phyloP scores from a whole-genome alignment of 805 yeast species.

The Ogataea minuta region DNA sequence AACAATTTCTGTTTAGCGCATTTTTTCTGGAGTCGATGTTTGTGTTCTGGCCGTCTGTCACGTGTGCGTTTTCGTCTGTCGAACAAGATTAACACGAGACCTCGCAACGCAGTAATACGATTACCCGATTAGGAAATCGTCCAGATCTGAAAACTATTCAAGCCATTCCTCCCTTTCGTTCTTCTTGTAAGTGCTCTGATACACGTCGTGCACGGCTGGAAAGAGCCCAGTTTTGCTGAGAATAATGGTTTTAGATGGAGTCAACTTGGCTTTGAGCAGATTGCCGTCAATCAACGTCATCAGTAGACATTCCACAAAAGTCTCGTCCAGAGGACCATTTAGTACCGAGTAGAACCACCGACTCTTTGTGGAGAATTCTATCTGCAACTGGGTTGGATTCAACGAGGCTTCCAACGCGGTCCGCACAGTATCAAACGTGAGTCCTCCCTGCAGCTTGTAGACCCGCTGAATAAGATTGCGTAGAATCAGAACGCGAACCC shows the following conservation, averaged over 20 bases:
- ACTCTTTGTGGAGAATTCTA: conserved; percentile 12
- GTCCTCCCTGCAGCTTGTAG: conserved; percentile 12
- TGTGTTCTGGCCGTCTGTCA: conserved; percentile 1
- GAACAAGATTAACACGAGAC: background rate
- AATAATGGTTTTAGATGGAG: conserved; percentile 26
- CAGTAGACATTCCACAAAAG: conserved; percentile 48
- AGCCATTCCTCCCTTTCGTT: conserved; percentile 32
- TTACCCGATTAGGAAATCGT: conserved; percentile 1
- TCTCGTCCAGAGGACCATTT: conserved; percentile 33
- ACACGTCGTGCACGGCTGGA: conserved; percentile 26
- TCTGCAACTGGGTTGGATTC: conserved; percentile 10
- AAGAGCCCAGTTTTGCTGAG: conserved; percentile 32
- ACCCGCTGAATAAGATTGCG: conserved; percentile 39
- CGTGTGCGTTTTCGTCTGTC: conserved; percentile 1
- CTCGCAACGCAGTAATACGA: background rate
- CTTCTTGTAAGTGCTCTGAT: conserved; percentile 20
- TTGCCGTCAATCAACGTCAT: conserved; percentile 53
- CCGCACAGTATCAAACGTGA: conserved; percentile 25
- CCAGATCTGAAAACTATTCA: conserved; percentile 15
- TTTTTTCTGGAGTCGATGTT: background rate
- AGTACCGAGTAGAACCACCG: conserved; percentile 21
- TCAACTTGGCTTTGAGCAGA: conserved; percentile 50
- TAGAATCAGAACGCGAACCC: conserved; percentile 42
- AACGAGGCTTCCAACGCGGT: conserved; percentile 27
- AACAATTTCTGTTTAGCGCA: background rate